Conservation (phyloP, 2,329 filamentous ascomycete genomes). For the Neopestalotiopsis clavispora region DNA sequence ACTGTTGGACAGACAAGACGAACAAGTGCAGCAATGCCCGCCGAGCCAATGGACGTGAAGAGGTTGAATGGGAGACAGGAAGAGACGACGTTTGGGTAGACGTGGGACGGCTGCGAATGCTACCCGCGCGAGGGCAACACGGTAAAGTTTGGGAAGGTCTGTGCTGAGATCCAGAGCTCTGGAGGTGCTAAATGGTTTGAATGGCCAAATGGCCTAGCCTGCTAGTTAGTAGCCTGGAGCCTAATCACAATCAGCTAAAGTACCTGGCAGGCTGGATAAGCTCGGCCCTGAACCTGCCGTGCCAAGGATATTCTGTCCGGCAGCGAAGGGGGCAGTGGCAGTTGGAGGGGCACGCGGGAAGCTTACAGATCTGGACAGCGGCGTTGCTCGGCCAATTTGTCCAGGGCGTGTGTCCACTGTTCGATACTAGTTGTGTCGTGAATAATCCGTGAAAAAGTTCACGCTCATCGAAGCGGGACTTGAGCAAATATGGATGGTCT, state of each 20-base stretch:
- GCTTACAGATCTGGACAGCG: background rate
- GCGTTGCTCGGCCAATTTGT: background rate
- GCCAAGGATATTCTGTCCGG: background rate
- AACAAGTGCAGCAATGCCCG: background rate
- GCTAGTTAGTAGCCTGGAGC: background rate
- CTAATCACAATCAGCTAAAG: background rate
- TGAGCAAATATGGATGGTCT: no score
- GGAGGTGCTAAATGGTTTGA: slow-evolving; percentile 1
- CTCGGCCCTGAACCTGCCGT: slow-evolving; percentile 1
- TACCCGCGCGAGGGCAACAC: slow-evolving; percentile 6
- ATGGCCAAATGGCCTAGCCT: background rate
- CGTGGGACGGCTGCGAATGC: slow-evolving; percentile 12
- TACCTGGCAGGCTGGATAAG: background rate
- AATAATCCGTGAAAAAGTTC: background rate
- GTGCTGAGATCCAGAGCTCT: slow-evolving; percentile 13
- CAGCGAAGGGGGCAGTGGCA: background rate
- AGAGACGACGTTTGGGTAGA: slow-evolving; percentile 6
- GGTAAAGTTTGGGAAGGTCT: slow-evolving; percentile 17
- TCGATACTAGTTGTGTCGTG: background rate
- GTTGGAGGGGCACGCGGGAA: background rate
- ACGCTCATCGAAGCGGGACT: no score
- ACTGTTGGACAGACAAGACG: background rate
- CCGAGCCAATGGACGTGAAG: slow-evolving; percentile 3
- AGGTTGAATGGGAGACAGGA: background rate
- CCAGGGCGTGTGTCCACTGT: background rate